Base-by-base conservation (phyloP, 805 yeast genomes). In the Wickerhamiella sergipiensis region DNA sequence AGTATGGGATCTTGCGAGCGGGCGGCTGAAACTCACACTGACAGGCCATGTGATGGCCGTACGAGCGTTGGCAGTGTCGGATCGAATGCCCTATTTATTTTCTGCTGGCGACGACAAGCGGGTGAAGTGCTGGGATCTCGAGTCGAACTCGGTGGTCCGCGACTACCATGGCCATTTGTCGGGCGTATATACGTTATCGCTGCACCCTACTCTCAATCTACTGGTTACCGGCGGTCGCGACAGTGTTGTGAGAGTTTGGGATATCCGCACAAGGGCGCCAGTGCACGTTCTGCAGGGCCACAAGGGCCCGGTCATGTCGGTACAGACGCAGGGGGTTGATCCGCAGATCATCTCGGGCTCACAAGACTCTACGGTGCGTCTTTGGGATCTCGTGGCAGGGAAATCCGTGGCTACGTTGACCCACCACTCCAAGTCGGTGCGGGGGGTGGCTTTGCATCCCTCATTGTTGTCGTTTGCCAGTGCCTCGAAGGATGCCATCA, bases 111-210 rank as follows among this genome's bases (percentile, higher is more conserved):
- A 92, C 62, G 99, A 92, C 64, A 89, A 89, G 64, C 74, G 88
- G 23, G 86, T 88, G 9, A 79, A 86, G 62, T 89, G 97, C 66
- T 92, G 97, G 97, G 99, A 92, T 69, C 72, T 92, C 57, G 97
- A 90, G 64, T 77, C 80, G 60, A 86, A 89, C 59, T 78, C 78
- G 57, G 79, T 85, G 1, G 77, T 88, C 3, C 71, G 97, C 51
- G 87, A 88, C 59, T 92, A 86, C 65, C 94, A 89, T 67, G 99
- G 98, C 3, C 98, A 92, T 68, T 71, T 86, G 23, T 85, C 95
- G 29, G 94, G 95, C 3, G 85, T 92, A 1, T 87, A 86, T 61
- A 73, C 94, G 0, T 72, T 89, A 43, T 90, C 81, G 52, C 63
- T 88, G 15, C 97, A 90, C 63, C 97, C 97, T 0, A 85, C 87